Evolutionary conservation across 306 rosid species (phyloP), one percentile per base, ranked within the genome.

Genomic region (Hylodesmum podocarpum): DNA sequence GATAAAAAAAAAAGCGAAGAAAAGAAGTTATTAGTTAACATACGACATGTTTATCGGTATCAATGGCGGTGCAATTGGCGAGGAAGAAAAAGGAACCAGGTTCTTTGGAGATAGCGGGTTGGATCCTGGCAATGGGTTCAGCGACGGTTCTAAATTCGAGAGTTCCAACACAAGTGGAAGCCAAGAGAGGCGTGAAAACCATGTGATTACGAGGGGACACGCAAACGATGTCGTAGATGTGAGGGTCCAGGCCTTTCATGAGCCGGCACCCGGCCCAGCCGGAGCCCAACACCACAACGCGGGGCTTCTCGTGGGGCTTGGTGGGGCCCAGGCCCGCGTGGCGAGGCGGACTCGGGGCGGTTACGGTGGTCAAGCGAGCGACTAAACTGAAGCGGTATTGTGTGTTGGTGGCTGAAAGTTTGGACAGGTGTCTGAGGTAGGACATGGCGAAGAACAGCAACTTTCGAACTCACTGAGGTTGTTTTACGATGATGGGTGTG

Each of bases 131-230:
- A 66, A 95, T 80, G 21, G 99, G 97, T 76, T 95, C 99, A 3
- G 99, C 96, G 6, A 95, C 97, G 24, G 97, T 87, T 84, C 97
- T 80, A 62, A 95, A 92, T 79, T 95, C 99, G 44, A 92, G 90
- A 15, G 99, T 95, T 14, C 99, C 99, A 29, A 95, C 99, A 14
- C 99, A 95, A 0, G 99, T 95, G 14, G 99, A 95, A 49, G 99
- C 99, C 86, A 95, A 78, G 34, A 95, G 86, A 22, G 99, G 99
- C 4, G 99, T 95, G 80, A 95, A 92, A 2, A 95, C 99, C 99
- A 95, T 95, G 72, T 95, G 99, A 29, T 95, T 95, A 41, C 99
- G 87, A 39, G 97, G 99, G 5, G 99, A 92, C n/a, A 95, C 97
- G 43, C 99, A 95, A 33, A 92, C 97, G 67, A 95, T 82, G 79